These are phyloP conservation scores for Penicillium brasilianum DNA, from an alignment of 2,329 filamentous ascomycete species.

Conservation along the genomic window DNA sequence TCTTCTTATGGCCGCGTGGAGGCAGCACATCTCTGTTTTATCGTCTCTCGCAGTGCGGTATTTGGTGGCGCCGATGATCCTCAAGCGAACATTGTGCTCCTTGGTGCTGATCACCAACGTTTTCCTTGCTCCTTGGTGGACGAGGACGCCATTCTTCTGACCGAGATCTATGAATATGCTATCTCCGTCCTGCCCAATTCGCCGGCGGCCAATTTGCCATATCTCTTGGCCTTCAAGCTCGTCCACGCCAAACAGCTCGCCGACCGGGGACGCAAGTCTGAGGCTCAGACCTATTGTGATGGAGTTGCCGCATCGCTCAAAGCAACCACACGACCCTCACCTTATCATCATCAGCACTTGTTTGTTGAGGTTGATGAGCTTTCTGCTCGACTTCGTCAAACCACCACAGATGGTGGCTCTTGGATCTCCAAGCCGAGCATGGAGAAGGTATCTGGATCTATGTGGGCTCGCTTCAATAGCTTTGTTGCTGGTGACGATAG, in stretches of 20 bases:
- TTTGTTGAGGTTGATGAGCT: slow-evolving; percentile 82
- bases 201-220: slow-evolving; percentile 68
- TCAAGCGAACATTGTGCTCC: slow-evolving; percentile 75
- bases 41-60: slow-evolving; percentile 77
- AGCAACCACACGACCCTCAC: slow-evolving; percentile 79
- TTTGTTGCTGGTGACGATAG: slow-evolving; percentile 92
- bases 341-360: slow-evolving; percentile 80
- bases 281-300: slow-evolving; percentile 92
- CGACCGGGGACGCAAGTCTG: slow-evolving; percentile 78
- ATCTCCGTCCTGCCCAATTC: slow-evolving; percentile 70
- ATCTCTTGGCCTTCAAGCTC: slow-evolving; percentile 89
- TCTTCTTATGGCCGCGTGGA: slow-evolving; percentile 85
- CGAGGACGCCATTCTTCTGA: slow-evolving; percentile 86
- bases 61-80: slow-evolving; percentile 86
- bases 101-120: slow-evolving; percentile 81
- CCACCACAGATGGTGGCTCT: slow-evolving; percentile 77
- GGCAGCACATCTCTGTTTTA: slow-evolving; percentile 90
- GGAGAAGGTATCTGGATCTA: slow-evolving; percentile 89
- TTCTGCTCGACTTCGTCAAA: slow-evolving; percentile 78
- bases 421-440: slow-evolving; percentile 97
- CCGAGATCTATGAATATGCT: slow-evolving; percentile 93
- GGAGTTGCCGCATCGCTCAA: slow-evolving; percentile 76
- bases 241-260: slow-evolving; percentile 83
- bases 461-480: slow-evolving; percentile 93
- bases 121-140: slow-evolving; percentile 75